Percentiles rank a stretch among this genome's conserved stretches.
Conservation (phyloP, 768 basidiomycete species). For the Boletus rex-veris region DNA sequence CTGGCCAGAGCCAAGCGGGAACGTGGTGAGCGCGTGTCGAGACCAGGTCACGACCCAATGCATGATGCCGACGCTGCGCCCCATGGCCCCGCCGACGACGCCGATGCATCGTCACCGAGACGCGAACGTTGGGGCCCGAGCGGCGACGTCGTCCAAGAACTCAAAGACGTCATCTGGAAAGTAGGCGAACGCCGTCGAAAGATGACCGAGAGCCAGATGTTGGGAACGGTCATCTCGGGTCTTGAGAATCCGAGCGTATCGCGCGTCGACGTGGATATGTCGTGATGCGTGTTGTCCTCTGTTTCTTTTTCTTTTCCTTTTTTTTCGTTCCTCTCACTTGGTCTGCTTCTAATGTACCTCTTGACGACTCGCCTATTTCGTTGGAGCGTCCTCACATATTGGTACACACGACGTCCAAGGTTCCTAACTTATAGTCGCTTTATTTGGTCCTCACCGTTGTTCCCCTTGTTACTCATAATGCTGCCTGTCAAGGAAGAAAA, state of each 20-base stretch:
- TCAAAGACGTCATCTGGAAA: slow-evolving; percentile 86
- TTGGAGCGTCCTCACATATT: too few species aligned
- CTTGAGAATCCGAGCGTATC: too few species aligned
- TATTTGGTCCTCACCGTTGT: not conserved
- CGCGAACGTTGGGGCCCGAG: slow-evolving; percentile 65
- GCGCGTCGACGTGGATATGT: too few species aligned
- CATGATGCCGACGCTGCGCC: slow-evolving; percentile 3
- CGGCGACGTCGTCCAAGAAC: slow-evolving; percentile 77
- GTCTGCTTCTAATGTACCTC: too few species aligned
- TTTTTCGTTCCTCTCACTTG: not conserved
- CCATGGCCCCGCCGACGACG: slow-evolving; percentile 5
- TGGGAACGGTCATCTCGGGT: too few species aligned
- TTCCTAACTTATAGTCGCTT: slow-evolving; percentile 7
- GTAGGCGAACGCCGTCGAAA: slow-evolving; percentile 67
- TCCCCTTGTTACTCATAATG: not conserved
- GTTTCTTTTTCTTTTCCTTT: not conserved
- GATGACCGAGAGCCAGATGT: slow-evolving; percentile 34
- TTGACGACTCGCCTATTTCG: not conserved
- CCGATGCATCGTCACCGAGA: not conserved
- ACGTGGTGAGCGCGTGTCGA: not conserved
- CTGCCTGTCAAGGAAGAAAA: too few species aligned
- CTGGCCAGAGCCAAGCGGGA: slow-evolving; percentile 47
- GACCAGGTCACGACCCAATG: not conserved
- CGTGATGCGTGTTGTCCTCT: too few species aligned
- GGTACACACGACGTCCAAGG: too few species aligned